phyloP scores from a whole-genome alignment of 768 basidiomycete genomes.

The Boletus subcaerulescens region DNA sequence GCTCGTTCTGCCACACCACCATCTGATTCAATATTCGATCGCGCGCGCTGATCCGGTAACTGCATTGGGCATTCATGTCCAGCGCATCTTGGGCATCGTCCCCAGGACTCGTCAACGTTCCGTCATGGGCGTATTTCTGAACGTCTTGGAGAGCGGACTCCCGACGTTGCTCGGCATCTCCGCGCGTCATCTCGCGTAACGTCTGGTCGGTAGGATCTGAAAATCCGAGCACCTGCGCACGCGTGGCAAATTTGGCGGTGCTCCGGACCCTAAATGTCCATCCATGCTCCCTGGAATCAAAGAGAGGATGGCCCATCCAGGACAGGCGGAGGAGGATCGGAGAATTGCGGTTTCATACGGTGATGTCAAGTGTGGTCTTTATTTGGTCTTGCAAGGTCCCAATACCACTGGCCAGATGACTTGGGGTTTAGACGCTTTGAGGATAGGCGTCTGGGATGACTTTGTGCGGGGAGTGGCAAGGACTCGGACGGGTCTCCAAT shows the following conservation, averaged over 20 bases:
- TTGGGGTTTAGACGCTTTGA: conserved; percentile 36
- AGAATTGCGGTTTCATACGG: conserved; percentile 76
- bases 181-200: conserved; percentile 45
- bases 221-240: conserved; percentile 52
- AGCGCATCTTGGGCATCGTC: conserved; percentile 80
- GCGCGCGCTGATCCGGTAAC: conserved; percentile 94
- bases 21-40: conserved; percentile 91
- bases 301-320: conserved; percentile 85
- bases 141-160: conserved; percentile 83
- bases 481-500: conserved; percentile 61
- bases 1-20: conserved; percentile 75
- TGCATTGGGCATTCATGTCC: conserved; percentile 90
- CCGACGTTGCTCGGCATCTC: conserved; percentile 73
- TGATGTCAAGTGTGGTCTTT: conserved; percentile 77
- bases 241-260: conserved; percentile 41
- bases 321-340: conserved; percentile 83
- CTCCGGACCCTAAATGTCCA: conserved; percentile 84
- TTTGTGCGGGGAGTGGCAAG: not conserved
- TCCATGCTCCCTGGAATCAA: conserved; percentile 81
- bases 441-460: not conserved
- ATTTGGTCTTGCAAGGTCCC: conserved; percentile 79
- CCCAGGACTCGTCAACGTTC: conserved; percentile 77
- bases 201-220: conserved; percentile 58
- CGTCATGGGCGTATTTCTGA: conserved; percentile 83
- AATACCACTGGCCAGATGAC: conserved; percentile 97